Evolutionary conservation across 257 asterid species (phyloP).

Genomic region (Scutellaria baicalensis): DNA sequence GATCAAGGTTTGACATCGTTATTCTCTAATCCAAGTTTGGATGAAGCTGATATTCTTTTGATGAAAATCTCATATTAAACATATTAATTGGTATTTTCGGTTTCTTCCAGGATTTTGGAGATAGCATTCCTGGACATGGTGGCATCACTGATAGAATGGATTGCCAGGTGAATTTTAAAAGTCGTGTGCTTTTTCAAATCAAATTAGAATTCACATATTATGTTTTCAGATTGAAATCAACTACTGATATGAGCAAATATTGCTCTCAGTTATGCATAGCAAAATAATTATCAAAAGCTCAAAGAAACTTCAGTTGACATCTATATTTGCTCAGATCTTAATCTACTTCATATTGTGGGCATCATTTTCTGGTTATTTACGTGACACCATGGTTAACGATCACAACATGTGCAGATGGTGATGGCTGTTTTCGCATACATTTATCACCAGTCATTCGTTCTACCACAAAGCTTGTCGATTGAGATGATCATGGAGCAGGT

Average conservation of each 20-base stretch:
- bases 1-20: slow-evolving; percentile 55
- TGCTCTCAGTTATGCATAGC: neutral
- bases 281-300: neutral
- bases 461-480: slow-evolving; percentile 59
- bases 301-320: neutral
- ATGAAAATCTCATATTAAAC: neutral
- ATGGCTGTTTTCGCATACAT: slow-evolving; percentile 91
- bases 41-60: neutral
- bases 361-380: neutral
- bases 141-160: slow-evolving; percentile 99
- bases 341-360: neutral
- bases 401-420: slow-evolving; percentile 61
- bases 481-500: slow-evolving; percentile 93
- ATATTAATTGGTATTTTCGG: neutral
- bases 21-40: slow-evolving; percentile 8
- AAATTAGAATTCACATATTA: neutral
- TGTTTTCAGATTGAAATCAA: neutral
- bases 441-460: slow-evolving; percentile 78
- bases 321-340: neutral
- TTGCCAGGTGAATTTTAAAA: slow-evolving; percentile 62
- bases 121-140: slow-evolving; percentile 99
- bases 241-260: neutral
- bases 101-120: slow-evolving; percentile 82
- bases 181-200: neutral
- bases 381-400: neutral